Base-by-base conservation (phyloP, 2,329 filamentous ascomycete genomes). In the Aspergillus sp. region DNA sequence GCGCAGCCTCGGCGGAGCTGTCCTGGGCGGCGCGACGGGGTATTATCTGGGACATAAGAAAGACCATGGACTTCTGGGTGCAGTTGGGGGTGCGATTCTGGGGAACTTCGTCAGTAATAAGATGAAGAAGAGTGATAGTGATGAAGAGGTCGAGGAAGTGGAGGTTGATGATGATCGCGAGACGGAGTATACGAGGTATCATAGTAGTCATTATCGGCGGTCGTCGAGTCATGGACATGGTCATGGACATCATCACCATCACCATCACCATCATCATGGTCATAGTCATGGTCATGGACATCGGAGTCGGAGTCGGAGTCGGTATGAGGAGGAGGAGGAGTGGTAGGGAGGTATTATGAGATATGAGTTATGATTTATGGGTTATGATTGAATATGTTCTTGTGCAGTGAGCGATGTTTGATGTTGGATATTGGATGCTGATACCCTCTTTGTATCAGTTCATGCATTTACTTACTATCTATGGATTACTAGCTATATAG, bases 11-110 rank as follows among this genome's bases (percentile, higher is more conserved):
- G 80, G 83, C 67, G 83, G 85, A 50, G 81, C 84, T 3, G 71
- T 86, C 3, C 82, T 81, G 13, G 86, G 86, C 47, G 84, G 82
- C 47, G 78, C 83, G 3, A 83, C 84, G 3, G 86, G 85, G 1
- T 82, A 81, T 63, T 81, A 83, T 63, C 75, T 84, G 5, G 85
- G 85, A 17, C 84, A 85, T 70, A 78, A 83, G 65, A 81, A 78
- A 21, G 77, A 83, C n/a, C 83, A 85, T 65, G 83, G 83, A 3
- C 73, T 88, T 30, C 71, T 88, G 8, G 85, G 85, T 10, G 82
- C 84, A 0, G 70, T 88, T 27, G 82, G 83, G 3, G 85, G 85
- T 58, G 85, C 84, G 0, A 78, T 88, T 49, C 58, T 83, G 2
- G 85, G 85, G 1, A 81, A 77, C 68, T 83, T 85, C 62, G 66